Evolutionary conservation across 163 green algal genomes (phyloP).

Genomic region (Volvox carteri): DNA sequence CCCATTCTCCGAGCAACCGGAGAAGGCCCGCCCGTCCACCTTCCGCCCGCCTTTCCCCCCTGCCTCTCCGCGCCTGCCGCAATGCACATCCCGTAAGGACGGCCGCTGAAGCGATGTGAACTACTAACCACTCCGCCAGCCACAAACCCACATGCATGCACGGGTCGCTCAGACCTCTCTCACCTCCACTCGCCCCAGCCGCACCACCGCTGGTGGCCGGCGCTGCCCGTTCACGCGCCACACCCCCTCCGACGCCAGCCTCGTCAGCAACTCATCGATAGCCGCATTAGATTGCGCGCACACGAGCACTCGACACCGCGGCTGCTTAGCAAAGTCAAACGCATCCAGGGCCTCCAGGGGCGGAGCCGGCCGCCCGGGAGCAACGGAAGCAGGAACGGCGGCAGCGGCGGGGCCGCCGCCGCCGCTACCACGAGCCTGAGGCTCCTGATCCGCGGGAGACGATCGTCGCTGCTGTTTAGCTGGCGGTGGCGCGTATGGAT

Average conservation of each 20-base stretch:
- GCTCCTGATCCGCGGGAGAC: conserved; percentile 17
- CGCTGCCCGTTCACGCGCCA: conserved; percentile 52
- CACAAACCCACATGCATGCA: too few relatives aligned
- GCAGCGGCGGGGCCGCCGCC: neutral
- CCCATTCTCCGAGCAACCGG: too few relatives aligned
- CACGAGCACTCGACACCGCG: conserved; percentile 79
- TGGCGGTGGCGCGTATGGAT: neutral
- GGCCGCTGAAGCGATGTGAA: too few relatives aligned
- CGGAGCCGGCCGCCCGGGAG: neutral
- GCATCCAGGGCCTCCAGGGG: neutral
- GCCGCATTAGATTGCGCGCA: conserved; percentile 92
- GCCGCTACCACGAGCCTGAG: neutral
- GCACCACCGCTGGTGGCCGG: conserved; percentile 62
- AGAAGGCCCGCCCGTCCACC: too few relatives aligned
- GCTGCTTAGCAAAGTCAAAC: conserved; percentile 51
- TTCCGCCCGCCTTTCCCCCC: too few relatives aligned
- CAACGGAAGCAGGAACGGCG: neutral
- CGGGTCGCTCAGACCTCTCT: too few relatives aligned
- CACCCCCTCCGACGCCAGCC: conserved; percentile 73
- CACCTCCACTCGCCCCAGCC: conserved; percentile 56
- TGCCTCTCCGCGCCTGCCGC: too few relatives aligned
- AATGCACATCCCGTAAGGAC: too few relatives aligned
- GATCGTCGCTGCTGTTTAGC: conserved; percentile 3
- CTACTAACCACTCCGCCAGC: too few relatives aligned
- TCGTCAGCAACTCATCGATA: conserved; percentile 88